phyloP scores from a whole-genome alignment of 169 alveolate genomes.

The Plasmodium chabaudi region DNA sequence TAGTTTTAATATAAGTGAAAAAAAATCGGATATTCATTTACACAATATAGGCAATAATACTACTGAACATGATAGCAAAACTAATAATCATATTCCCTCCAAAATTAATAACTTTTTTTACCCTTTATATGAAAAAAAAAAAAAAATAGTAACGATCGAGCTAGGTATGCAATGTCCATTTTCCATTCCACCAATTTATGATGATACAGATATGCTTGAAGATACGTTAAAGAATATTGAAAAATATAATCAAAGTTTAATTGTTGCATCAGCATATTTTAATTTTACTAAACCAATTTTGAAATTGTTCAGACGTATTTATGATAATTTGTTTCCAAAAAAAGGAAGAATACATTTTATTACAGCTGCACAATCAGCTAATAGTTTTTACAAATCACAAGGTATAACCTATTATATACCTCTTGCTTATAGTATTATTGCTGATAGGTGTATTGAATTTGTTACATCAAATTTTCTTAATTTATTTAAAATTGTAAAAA shows the following conservation, averaged over 20 bases:
- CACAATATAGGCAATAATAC: neutral
- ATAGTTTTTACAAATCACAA: slow-evolving; percentile 79
- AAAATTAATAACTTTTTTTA: slow-evolving; percentile 27
- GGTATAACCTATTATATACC: slow-evolving; percentile 70
- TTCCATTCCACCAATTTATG: slow-evolving; percentile 83
- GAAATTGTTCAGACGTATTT: slow-evolving; percentile 75
- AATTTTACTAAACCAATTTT: slow-evolving; percentile 81
- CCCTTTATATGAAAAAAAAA: slow-evolving; percentile 35
- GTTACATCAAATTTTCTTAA: slow-evolving; percentile 41
- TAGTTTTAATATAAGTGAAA: neutral
- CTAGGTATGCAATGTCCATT: slow-evolving; percentile 81
- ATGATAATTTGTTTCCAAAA: slow-evolving; percentile 43
- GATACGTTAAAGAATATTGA: slow-evolving; percentile 75
- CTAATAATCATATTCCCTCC: neutral
- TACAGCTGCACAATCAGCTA: slow-evolving; percentile 86
- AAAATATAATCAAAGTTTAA: slow-evolving; percentile 76
- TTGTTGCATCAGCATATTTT: slow-evolving; percentile 85
- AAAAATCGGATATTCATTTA: neutral
- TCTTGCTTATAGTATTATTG: slow-evolving; percentile 38
- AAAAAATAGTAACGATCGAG: slow-evolving; percentile 43
- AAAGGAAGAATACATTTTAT: slow-evolving; percentile 76
- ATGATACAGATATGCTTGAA: slow-evolving; percentile 79
- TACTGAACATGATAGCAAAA: neutral
- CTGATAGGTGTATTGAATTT: slow-evolving; percentile 57
- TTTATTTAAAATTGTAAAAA: slow-evolving; percentile 31